Percentiles rank a stretch among this genome's conserved stretches.
phyloP scores from a whole-genome alignment of 2,329 filamentous ascomycete species.

The Dactylellina cionopaga region DNA sequence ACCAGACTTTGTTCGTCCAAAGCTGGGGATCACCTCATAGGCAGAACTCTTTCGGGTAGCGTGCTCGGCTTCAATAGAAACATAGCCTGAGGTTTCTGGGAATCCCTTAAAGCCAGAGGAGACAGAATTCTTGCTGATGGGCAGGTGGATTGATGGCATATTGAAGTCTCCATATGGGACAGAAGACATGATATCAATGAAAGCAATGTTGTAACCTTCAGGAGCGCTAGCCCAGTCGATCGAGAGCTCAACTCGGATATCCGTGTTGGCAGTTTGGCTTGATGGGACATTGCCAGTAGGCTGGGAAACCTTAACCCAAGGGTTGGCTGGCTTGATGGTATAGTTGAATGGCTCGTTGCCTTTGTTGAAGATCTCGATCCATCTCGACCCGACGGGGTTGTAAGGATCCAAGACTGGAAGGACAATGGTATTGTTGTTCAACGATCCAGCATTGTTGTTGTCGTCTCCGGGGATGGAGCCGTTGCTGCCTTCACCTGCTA shows the following conservation, averaged over 20 bases:
- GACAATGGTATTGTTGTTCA: conserved; percentile 66
- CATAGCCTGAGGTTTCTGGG: conserved; percentile 70
- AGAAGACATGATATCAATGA: conserved; percentile 58
- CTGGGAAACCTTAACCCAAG: conserved; percentile 67
- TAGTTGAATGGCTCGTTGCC: conserved; percentile 68
- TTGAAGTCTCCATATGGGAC: conserved; percentile 59
- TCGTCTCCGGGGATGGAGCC: conserved; percentile 75
- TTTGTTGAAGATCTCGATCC: conserved; percentile 72
- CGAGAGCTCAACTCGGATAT: conserved; percentile 67
- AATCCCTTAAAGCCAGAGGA: conserved; percentile 70
- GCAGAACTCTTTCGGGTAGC: conserved; percentile 63
- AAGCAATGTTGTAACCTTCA: conserved; percentile 58
- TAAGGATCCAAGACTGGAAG: conserved; percentile 70
- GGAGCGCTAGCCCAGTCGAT: conserved; percentile 68
- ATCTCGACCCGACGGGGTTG: conserved; percentile 66
- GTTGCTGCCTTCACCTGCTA: conserved; percentile 73
- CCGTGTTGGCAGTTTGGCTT: conserved; percentile 60
- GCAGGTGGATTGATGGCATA: conserved; percentile 65
- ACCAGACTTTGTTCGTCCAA: conserved; percentile 69
- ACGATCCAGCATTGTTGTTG: conserved; percentile 66
- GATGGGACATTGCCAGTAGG: conserved; percentile 65
- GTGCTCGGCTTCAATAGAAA: conserved; percentile 68
- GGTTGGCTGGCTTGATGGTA: conserved; percentile 63
- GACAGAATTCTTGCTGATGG: conserved; percentile 65
- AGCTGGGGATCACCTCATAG: conserved; percentile 60